A percentile compares a stretch with the other conserved stretches of the same genome.
These are phyloP conservation scores for Podila epicladia DNA, from an alignment of 192 early-diverging fungal species.

Conservation along the genomic window DNA sequence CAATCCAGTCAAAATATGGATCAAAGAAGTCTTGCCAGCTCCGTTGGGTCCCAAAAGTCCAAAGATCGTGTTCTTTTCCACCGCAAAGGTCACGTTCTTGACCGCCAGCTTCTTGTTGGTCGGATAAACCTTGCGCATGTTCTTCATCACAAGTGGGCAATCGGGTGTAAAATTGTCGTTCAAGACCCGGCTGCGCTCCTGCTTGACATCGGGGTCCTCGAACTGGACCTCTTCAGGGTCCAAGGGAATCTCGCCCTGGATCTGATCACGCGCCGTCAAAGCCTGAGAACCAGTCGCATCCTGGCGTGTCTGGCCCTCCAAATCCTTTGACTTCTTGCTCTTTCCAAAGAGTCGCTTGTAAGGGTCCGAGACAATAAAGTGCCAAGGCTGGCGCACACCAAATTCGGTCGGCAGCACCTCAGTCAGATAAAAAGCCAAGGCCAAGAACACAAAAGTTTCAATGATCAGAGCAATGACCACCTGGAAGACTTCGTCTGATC, in stretches of 20 bases:
- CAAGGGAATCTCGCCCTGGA: conserved; percentile 47
- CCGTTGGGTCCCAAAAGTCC: conserved; percentile 77
- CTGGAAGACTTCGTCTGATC: conserved; percentile 64
- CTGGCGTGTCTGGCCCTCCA: conserved; percentile 28
- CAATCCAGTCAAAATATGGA: conserved; percentile 76
- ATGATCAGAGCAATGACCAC: conserved; percentile 66
- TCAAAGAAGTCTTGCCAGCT: conserved; percentile 79
- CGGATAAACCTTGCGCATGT: conserved; percentile 67
- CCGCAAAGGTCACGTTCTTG: conserved; percentile 72
- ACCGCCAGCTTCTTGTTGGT: conserved; percentile 68
- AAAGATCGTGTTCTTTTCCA: conserved; percentile 69
- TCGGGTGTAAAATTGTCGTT: conserved; percentile 39
- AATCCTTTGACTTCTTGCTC: conserved; percentile 13
- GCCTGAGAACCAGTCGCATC: conserved; percentile 8
- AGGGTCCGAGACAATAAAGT: conserved; percentile 59
- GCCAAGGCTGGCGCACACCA: conserved; percentile 72
- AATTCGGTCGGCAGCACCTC: conserved; percentile 70
- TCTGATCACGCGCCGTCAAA: conserved; percentile 12
- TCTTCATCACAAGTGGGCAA: conserved; percentile 65
- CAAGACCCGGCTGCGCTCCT: conserved; percentile 65
- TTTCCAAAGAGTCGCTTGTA: conserved; percentile 42
- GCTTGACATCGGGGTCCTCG: conserved; percentile 73
- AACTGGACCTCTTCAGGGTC: conserved; percentile 55
- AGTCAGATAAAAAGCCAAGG: conserved; percentile 55
- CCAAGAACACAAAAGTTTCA: conserved; percentile 58